These are phyloP conservation scores for Boletus patriciae DNA, from an alignment of 768 basidiomycete species.

Conservation along the genomic window DNA sequence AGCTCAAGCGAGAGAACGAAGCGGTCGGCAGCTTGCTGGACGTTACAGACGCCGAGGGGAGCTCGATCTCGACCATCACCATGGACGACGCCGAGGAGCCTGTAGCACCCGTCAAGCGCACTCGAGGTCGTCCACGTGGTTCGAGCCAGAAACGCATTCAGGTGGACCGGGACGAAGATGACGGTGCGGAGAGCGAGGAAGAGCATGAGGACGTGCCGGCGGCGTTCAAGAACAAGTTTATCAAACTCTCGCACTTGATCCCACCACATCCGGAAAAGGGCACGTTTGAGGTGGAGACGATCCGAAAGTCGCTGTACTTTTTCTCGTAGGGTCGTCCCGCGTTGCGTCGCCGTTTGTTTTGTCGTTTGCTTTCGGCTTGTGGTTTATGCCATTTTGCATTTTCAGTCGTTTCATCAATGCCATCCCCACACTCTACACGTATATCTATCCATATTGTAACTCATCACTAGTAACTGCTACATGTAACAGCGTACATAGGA, in stretches of 20 bases:
- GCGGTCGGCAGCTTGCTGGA: conserved; percentile 37
- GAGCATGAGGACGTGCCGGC: conserved; percentile 23
- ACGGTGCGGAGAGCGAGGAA: conserved; percentile 2
- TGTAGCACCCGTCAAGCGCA: conserved; percentile 3
- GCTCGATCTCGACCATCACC: conserved; percentile 31
- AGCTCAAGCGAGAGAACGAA: conserved; percentile 15
- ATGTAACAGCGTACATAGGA: conserved; percentile 15
- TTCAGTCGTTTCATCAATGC: not conserved
- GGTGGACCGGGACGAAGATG: conserved; percentile 2
- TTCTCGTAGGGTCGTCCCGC: conserved; percentile 62
- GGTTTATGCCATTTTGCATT: not conserved
- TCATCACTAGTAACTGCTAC: conserved; percentile 14
- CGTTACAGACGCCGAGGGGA: conserved; percentile 37
- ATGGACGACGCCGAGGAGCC: conserved; percentile 6
- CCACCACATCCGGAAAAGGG: conserved; percentile 86
- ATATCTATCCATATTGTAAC: not conserved
- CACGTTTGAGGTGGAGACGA: conserved; percentile 76
- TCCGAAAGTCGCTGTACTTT: conserved; percentile 86
- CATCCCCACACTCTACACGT: not conserved
- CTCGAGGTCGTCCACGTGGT: conserved; percentile 22
- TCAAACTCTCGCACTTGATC: conserved; percentile 70
- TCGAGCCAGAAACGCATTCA: conserved; percentile 19
- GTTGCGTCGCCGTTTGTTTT: not conserved
- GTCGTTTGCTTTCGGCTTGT: not conserved
- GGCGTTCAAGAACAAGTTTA: conserved; percentile 56